phyloP scores from a whole-genome alignment of 768 basidiomycete genomes.

The Agrocybe pediades region DNA sequence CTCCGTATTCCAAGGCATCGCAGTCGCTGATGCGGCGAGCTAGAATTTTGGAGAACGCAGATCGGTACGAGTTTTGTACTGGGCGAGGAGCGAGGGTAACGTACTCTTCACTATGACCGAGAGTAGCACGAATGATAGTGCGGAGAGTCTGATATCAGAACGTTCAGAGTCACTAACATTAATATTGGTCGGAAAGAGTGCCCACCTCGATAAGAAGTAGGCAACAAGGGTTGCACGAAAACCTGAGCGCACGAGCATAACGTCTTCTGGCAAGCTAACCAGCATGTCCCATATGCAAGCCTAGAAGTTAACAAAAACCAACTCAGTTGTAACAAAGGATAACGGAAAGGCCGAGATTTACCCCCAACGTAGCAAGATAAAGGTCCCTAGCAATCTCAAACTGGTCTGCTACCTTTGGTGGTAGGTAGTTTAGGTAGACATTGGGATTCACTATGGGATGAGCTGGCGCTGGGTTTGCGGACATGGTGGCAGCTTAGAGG shows the following conservation, averaged over 20 bases:
- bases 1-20: conserved; percentile 19
- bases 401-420: conserved; percentile 21
- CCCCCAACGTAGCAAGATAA: conserved; percentile 23
- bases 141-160: conserved; percentile 13
- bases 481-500: conserved; percentile 1
- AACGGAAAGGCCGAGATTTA: conserved; percentile 8
- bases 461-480: neutral
- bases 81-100: neutral
- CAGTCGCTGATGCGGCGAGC: conserved; percentile 21
- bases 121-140: conserved; percentile 22
- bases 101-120: conserved; percentile 26
- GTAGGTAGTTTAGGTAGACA: conserved; percentile 26
- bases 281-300: conserved; percentile 34
- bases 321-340: neutral
- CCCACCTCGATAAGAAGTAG: conserved; percentile 34
- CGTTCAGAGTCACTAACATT: neutral
- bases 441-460: conserved; percentile 22
- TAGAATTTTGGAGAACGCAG: conserved; percentile 4
- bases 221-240: conserved; percentile 20
- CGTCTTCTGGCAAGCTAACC: conserved; percentile 26
- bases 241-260: conserved; percentile 17
- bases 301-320: conserved; percentile 12
- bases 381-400: conserved; percentile 26
- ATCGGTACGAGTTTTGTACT: neutral
- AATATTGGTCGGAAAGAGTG: neutral